Conservation (phyloP, 805 yeast genomes). For the Ogataea haglerorum region DNA sequence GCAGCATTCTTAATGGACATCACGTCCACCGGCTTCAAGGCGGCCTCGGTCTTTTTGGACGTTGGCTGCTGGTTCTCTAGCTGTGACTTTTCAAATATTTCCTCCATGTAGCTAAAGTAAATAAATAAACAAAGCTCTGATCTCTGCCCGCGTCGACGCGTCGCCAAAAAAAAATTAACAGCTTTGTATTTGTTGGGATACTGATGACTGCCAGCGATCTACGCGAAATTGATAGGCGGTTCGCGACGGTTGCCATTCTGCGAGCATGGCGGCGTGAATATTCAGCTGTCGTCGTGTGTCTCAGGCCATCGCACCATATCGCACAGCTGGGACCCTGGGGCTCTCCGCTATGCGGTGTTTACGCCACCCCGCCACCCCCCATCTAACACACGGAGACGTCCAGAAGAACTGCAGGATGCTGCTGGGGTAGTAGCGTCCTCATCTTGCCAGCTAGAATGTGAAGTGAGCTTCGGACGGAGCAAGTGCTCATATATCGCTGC, state of each 20-base stretch:
- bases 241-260: too few relatives aligned
- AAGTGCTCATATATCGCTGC: not conserved
- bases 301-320: conserved; percentile 19
- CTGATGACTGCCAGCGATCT: conserved; percentile 6
- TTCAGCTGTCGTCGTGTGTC: not conserved
- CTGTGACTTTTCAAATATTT: conserved; percentile 10
- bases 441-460: conserved; percentile 6
- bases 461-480: conserved; percentile 8
- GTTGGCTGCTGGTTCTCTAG: conserved; percentile 2
- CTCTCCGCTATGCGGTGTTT: conserved; percentile 15
- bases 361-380: conserved; percentile 16
- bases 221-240: too few relatives aligned
- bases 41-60: not conserved
- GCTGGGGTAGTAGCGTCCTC: too few relatives aligned
- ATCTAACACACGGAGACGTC: not conserved
- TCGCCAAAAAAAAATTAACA: conserved; percentile 2
- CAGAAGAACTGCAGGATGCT: not conserved
- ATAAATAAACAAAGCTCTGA: conserved; percentile 1
- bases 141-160: conserved; percentile 8
- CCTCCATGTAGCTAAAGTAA: conserved; percentile 5
- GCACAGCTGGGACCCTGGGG: conserved; percentile 5
- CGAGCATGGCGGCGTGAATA: too few relatives aligned
- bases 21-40: conserved; percentile 8
- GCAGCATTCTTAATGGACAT: conserved; percentile 26
- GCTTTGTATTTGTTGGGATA: conserved; percentile 4